Evolutionary conservation across 352 stramenopile genomes (phyloP).

Genomic region (Ophiocytium majus): DNA sequence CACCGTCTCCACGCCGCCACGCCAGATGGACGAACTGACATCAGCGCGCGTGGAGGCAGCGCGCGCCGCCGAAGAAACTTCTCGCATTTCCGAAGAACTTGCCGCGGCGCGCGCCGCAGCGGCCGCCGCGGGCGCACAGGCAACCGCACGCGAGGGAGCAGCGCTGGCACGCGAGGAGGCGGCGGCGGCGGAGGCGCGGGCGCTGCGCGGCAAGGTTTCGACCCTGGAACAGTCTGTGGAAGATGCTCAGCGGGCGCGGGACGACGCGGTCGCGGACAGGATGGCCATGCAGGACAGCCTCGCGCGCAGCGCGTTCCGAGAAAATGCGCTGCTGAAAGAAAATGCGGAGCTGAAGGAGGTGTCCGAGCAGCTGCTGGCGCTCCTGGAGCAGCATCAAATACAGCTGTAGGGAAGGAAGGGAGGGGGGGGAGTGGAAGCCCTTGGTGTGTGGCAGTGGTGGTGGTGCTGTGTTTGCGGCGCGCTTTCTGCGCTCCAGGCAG

Average conservation of each 20-base stretch:
- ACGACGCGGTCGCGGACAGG: neutral
- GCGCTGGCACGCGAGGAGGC: neutral
- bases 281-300: conserved; percentile 14
- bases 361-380: conserved; percentile 19
- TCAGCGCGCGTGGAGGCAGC: neutral
- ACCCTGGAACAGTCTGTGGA: neutral
- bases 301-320: neutral
- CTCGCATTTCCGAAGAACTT: neutral
- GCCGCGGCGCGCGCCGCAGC: too few species aligned
- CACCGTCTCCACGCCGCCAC: neutral
- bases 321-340: neutral
- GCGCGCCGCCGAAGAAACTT: neutral
- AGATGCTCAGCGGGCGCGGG: neutral
- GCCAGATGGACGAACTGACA: neutral
- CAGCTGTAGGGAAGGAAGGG: too few species aligned
- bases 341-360: conserved; percentile 26
- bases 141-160: neutral
- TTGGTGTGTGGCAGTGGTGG: too few species aligned
- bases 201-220: neutral
- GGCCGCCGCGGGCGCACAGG: neutral
- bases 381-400: conserved; percentile 24
- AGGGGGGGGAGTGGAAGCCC: too few species aligned
- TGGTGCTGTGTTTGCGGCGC: too few species aligned
- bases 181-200: neutral
- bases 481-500: too few species aligned